These are phyloP conservation scores for Aureobasidium sp. DNA, from an alignment of 2,329 filamentous ascomycete species.

Conservation along the genomic window DNA sequence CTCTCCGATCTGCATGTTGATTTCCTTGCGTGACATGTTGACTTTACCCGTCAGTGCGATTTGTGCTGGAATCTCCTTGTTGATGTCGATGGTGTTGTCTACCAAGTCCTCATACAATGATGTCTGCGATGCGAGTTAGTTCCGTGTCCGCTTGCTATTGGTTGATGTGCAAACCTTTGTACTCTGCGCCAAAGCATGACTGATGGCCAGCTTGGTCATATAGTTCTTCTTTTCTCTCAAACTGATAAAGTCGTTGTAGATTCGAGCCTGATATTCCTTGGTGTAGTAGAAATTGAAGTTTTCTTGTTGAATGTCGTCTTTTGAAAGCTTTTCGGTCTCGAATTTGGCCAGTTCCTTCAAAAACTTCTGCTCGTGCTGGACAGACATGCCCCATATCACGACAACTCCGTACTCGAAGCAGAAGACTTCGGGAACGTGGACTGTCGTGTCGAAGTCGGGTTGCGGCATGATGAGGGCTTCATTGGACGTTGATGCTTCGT, in stretches of 20 bases:
- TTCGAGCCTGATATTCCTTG: constrained; percentile 91
- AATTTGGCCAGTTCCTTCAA: constrained; percentile 92
- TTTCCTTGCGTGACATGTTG: constrained; percentile 75
- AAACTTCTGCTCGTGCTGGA: constrained; percentile 82
- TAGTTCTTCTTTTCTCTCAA: constrained; percentile 90
- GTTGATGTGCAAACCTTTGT: constrained; percentile 59
- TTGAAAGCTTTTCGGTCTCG: constrained; percentile 78
- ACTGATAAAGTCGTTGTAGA: constrained; percentile 99
- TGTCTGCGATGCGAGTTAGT: constrained; percentile 49
- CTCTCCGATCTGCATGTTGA: constrained; percentile 99
- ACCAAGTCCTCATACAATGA: constrained; percentile 94
- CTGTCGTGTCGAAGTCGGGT: constrained; percentile 74
- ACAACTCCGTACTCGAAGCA: constrained; percentile 96
- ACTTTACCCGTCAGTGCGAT: constrained; percentile 92
- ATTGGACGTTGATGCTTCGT: constrained; percentile 18
- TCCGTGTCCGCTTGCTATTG: neutral
- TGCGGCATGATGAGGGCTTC: constrained; percentile 24
- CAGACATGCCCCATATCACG: constrained; percentile 96
- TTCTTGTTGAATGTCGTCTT: constrained; percentile 88
- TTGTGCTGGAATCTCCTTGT: constrained; percentile 86
- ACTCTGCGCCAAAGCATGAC: constrained; percentile 88
- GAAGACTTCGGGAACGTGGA: constrained; percentile 91
- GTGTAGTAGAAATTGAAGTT: constrained; percentile 99
- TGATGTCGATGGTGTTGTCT: constrained; percentile 85
- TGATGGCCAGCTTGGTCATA: constrained; percentile 96